phyloP scores from a whole-genome alignment of 2,329 filamentous ascomycete genomes.

The Xylariaceae sp. region DNA sequence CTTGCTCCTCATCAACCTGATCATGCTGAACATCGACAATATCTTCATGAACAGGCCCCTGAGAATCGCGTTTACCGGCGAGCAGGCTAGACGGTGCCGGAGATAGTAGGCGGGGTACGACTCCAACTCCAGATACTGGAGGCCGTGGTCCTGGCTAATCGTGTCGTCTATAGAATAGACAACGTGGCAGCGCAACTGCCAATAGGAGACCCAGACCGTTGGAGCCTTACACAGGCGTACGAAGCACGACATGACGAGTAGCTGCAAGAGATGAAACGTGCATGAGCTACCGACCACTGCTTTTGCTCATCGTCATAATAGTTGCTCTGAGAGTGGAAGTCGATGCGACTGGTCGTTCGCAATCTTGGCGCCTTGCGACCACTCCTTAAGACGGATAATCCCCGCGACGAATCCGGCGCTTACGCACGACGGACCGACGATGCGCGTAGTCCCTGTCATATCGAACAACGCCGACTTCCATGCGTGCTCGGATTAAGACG shows the following conservation, averaged over 20 bases:
- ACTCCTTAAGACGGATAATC: not conserved
- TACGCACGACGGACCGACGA: not conserved
- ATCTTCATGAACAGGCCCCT: slow-evolving; percentile 5
- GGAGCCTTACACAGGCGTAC: not conserved
- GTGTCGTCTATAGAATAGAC: not conserved
- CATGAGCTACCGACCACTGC: too few relatives aligned
- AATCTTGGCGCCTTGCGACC: too few relatives aligned
- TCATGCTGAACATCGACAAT: slow-evolving; percentile 7
- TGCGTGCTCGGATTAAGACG: not conserved
- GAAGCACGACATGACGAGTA: not conserved
- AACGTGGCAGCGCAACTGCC: not conserved
- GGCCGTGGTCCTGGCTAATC: too few relatives aligned
- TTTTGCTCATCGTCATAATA: too few relatives aligned
- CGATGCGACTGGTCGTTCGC: too few relatives aligned
- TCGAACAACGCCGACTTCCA: not conserved
- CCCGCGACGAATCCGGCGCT: not conserved
- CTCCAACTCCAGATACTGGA: not conserved
- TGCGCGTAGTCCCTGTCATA: not conserved
- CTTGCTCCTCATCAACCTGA: not conserved
- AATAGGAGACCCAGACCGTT: not conserved
- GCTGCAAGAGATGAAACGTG: not conserved
- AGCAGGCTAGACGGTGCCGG: not conserved
- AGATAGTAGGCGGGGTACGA: not conserved
- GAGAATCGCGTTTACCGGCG: not conserved
- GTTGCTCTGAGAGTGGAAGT: too few relatives aligned